Conservation (phyloP, 2,329 filamentous ascomycete species). For the Ceratocystiopsis sp. region DNA sequence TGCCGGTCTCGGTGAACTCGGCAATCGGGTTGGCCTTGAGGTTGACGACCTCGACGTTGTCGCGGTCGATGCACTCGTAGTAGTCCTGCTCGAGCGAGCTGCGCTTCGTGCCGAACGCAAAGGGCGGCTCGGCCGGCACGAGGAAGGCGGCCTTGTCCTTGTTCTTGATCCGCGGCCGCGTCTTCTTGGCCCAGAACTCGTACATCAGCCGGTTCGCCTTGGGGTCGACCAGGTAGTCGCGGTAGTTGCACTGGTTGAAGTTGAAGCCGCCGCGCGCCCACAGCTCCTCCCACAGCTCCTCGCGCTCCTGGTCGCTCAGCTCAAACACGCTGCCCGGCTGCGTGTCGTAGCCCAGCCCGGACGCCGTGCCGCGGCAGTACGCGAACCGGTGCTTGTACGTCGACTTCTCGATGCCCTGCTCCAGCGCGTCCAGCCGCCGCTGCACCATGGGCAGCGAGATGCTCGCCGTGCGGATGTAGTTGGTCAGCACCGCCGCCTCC, state of each 20-base stretch:
- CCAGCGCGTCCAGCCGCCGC: slow-evolving; percentile 23
- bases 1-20: slow-evolving; percentile 21
- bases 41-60: slow-evolving; percentile 27
- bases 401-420: slow-evolving; percentile 23
- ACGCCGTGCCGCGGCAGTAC: slow-evolving; percentile 25
- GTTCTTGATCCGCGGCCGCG: slow-evolving; percentile 17
- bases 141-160: slow-evolving; percentile 16
- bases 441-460: slow-evolving; percentile 41
- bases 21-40: slow-evolving; percentile 25
- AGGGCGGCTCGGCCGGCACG: slow-evolving; percentile 26
- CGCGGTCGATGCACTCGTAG: slow-evolving; percentile 29
- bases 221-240: slow-evolving; percentile 13
- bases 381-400: slow-evolving; percentile 25
- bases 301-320: slow-evolving; percentile 22
- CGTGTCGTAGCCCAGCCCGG: slow-evolving; percentile 32
- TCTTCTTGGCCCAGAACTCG: slow-evolving; percentile 19
- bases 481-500: slow-evolving; percentile 17
- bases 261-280: slow-evolving; percentile 16
- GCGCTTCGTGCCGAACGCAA: slow-evolving; percentile 29
- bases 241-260: slow-evolving; percentile 4
- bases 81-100: slow-evolving; percentile 28
- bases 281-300: slow-evolving; percentile 24
- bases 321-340: slow-evolving; percentile 27
- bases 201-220: slow-evolving; percentile 15
- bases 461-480: slow-evolving; percentile 43